Base-by-base conservation (phyloP, 768 basidiomycete species). In the Tephrocybe rancida region DNA sequence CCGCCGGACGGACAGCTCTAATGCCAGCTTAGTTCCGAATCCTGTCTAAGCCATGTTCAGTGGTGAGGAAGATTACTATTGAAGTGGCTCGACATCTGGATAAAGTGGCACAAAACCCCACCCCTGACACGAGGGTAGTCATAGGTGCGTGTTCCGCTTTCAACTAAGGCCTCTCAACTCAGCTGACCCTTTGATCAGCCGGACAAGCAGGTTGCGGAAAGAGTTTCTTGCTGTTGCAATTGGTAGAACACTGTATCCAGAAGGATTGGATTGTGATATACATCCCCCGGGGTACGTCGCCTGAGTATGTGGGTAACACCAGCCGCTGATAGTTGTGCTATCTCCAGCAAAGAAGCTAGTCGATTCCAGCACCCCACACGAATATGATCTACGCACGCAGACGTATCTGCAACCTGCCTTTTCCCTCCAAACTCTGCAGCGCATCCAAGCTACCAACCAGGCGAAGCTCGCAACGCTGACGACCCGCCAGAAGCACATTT, bases 241-340 rank as follows among this genome's bases (percentile, higher is more conserved):
- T 87, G 0, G 83, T 90, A 0, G 77, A 88, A 34, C 85, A 91
- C 57, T 86, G 85, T 29, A 61, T 79, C 9, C 68, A 78, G 2
- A 78, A 81, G 19, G 79, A 81, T 24, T 95, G 92, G 90, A 78
- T 95, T 19, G 90, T 93, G 16, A 68, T 95, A 16, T 97, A 95
- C 65, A 80, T 94, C 22, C 92, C 95, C 3, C 77, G 87, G 70
- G 84, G 92, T 90, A 27, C 44, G 78, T 68, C n/a, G n/a, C n/a
- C 25, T 10, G 22, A 8, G 25, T 9, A 3, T 38, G 10, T 21
- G 1, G 9, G 2, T 26, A 11, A 25, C 19, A 30, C 29, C 9
- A 9, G 11, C 34, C 13, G 32, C 32, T 49, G 38, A 22, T 27
- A 19, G 37, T 9, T n/a, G 25, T 42, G 19, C 32, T 37, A 18